phyloP scores from a whole-genome alignment of 225 moss, liverwort and hornwort genomes.

The Anthoceros angustus region DNA sequence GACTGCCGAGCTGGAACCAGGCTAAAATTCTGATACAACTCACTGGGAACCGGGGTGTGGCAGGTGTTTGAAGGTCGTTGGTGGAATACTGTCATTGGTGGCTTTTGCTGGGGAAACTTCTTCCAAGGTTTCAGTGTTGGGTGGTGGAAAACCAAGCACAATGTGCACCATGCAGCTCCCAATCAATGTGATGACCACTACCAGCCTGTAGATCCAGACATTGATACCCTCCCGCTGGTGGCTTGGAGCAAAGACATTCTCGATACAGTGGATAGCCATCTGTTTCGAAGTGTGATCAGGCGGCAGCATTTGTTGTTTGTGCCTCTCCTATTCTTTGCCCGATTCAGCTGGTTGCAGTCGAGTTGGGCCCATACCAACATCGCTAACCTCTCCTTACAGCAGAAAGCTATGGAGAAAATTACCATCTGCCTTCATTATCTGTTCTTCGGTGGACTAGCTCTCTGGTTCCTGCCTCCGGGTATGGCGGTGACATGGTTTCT shows the following conservation, averaged over 20 bases:
- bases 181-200: conserved; percentile 84
- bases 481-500: conserved; percentile 62
- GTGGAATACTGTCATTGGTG: conserved; percentile 45
- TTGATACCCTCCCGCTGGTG: conserved; percentile 76
- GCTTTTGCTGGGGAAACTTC: conserved; percentile 45
- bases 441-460: conserved; percentile 23
- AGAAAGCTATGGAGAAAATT: conserved; percentile 43
- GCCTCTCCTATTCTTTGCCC: conserved; percentile 64
- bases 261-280: conserved; percentile 59
- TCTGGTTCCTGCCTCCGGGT: conserved; percentile 42
- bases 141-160: conserved; percentile 98
- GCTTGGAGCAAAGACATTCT: conserved; percentile 97
- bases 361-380: conserved; percentile 39
- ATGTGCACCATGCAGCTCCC: conserved; percentile 87
- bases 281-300: conserved; percentile 50
- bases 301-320: conserved; percentile 79
- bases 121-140: conserved; percentile 62
- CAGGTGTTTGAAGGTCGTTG: conserved; percentile 59
- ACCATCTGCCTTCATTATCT: conserved; percentile 43
- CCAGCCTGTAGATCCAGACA: conserved; percentile 73
- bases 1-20: neutral
- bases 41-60: neutral
- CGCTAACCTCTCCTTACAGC: conserved; percentile 24
- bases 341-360: conserved; percentile 86
- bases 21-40: neutral